phyloP scores from a whole-genome alignment of 2,329 filamentous ascomycete species.

The Stachybotrys elegans region DNA sequence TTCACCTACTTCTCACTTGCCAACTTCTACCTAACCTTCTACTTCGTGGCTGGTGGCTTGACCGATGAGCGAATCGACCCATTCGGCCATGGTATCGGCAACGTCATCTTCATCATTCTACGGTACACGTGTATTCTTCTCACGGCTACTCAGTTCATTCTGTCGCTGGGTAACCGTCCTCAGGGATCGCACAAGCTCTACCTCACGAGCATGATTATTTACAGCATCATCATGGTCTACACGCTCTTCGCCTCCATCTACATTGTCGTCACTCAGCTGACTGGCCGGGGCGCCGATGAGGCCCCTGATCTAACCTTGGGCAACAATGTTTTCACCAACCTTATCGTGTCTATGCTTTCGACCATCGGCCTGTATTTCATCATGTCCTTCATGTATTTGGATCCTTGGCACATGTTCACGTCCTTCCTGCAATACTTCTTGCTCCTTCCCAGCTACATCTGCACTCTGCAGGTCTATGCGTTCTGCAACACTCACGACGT shows the following conservation, averaged over 20 bases:
- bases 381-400: constrained; percentile 93
- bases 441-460: constrained; percentile 89
- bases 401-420: constrained; percentile 99
- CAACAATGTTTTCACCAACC: constrained; percentile 89
- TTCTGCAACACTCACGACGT: constrained; percentile 53
- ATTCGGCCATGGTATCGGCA: constrained; percentile 81
- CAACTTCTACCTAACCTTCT: constrained; percentile 99
- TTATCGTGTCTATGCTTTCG: constrained; percentile 83
- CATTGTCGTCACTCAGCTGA: constrained; percentile 81
- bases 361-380: constrained; percentile 93
- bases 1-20: constrained; percentile 98
- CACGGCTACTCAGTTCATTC: constrained; percentile 92
- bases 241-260: constrained; percentile 85
- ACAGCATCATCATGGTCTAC: constrained; percentile 91
- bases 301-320: constrained; percentile 53
- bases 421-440: constrained; percentile 87
- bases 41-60: constrained; percentile 91
- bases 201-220: constrained; percentile 81
- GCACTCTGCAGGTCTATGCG: constrained; percentile 94
- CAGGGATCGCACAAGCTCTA: constrained; percentile 94
- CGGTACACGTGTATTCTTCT: constrained; percentile 82
- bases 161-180: constrained; percentile 92
- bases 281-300: constrained; percentile 36
- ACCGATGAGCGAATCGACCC: constrained; percentile 77
- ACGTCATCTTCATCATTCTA: constrained; percentile 79